phyloP scores from a whole-genome alignment of 1,284 basidiomycete genomes.

The Agroathelia rolfsii region DNA sequence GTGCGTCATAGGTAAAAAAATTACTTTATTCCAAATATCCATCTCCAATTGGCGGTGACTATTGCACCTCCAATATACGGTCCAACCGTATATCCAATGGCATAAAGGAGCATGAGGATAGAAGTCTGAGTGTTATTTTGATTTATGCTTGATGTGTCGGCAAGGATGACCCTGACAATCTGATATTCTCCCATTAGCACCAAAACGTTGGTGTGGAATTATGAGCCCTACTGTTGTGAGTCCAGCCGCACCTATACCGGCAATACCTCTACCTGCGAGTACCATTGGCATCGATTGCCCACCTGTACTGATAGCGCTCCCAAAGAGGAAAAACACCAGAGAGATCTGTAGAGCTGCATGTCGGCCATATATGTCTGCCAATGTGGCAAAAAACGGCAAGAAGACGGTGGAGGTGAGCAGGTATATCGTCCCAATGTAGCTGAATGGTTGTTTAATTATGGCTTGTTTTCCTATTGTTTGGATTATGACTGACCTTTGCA shows the following conservation, averaged over 20 bases:
- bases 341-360: slow-evolving; percentile 35
- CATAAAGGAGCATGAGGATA: slow-evolving; percentile 32
- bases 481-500: slow-evolving; percentile 30
- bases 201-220: not conserved
- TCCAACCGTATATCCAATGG: slow-evolving; percentile 32
- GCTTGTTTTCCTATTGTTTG: slow-evolving; percentile 8
- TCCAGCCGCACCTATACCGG: slow-evolving; percentile 38
- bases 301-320: slow-evolving; percentile 37
- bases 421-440: slow-evolving; percentile 33
- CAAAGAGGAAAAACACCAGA: slow-evolving; percentile 33
- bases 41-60: slow-evolving; percentile 31
- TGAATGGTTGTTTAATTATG: slow-evolving; percentile 9
- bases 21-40: slow-evolving; percentile 48
- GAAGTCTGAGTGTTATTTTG: slow-evolving; percentile 33
- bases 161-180: slow-evolving; percentile 34
- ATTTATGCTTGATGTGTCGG: slow-evolving; percentile 33
- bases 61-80: slow-evolving; percentile 38
- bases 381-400: slow-evolving; percentile 37
- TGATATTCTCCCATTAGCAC: slow-evolving; percentile 12
- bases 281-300: slow-evolving; percentile 30
- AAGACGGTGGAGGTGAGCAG: slow-evolving; percentile 38
- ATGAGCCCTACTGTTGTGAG: slow-evolving; percentile 28
- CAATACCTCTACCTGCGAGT: slow-evolving; percentile 33
- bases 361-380: slow-evolving; percentile 39
- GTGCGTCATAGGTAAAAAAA: slow-evolving; percentile 6